A percentile compares a stretch with the other conserved stretches of the same genome.
phyloP scores from a whole-genome alignment of 2,329 filamentous ascomycete species.

The Chalaropsis thielavioides region DNA sequence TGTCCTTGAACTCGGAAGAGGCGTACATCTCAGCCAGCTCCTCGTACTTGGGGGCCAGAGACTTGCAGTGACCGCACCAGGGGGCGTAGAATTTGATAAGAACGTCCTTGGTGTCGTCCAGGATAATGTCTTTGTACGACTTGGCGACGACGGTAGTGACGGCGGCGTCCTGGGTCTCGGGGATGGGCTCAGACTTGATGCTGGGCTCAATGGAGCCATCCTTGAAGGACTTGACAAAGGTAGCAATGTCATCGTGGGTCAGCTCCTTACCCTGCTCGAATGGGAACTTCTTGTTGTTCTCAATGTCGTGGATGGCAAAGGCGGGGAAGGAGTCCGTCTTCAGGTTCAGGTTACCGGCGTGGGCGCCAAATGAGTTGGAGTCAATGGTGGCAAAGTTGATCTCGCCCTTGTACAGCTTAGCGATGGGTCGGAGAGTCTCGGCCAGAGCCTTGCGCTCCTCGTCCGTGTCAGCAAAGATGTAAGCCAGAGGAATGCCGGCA shows the following conservation, averaged over 20 bases:
- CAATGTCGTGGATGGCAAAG: conserved; percentile 91
- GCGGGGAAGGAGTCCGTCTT: conserved; percentile 89
- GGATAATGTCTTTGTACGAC: conserved; percentile 80
- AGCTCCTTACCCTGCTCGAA: conserved; percentile 75
- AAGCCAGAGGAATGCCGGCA: conserved; percentile 80
- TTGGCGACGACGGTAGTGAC: conserved; percentile 84
- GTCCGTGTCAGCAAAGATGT: conserved; percentile 86
- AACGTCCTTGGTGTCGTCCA: conserved; percentile 92
- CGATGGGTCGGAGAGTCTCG: conserved; percentile 67
- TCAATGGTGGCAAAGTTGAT: conserved; percentile 99
- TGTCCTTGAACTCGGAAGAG: conserved; percentile 63
- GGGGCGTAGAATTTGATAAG: conserved; percentile 97
- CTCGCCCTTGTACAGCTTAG: conserved; percentile 80
- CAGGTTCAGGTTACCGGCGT: conserved; percentile 93
- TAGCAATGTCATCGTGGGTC: conserved; percentile 52
- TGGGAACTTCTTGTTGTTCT: conserved; percentile 95
- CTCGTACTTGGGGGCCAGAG: conserved; percentile 89
- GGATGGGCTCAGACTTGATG: conserved; percentile 96
- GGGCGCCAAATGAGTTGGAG: conserved; percentile 82
- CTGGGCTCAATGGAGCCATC: conserved; percentile 83
- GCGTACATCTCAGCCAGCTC: conserved; percentile 69
- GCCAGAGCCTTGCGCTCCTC: conserved; percentile 77
- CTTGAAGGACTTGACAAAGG: conserved; percentile 75
- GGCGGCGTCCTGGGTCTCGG: conserved; percentile 80
- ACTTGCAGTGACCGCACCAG: conserved; percentile 99